Evolutionary conservation across 441 rosid species (phyloP), one percentile per base, ranked within the genome.

Genomic region (Syzygium syzygioides): DNA sequence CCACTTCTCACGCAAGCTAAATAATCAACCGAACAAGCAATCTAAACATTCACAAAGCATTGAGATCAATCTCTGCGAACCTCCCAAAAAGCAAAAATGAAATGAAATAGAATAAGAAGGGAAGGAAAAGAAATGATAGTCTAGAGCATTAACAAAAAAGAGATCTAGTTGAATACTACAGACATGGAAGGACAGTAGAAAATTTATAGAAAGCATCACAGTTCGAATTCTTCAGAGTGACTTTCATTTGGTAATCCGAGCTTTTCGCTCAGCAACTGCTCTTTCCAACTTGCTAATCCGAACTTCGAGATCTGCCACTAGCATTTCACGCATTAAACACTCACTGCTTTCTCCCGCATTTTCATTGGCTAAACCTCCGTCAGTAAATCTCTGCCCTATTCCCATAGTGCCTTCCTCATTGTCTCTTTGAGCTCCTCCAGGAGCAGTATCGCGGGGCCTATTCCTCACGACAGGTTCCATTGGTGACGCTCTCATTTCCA

Each of bases 221-320:
- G 28, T 76, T 23, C 52, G 28, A 76, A 41, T 37, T 76, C 52
- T 41, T 76, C 53, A 34, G 52, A 76, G 50, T 13, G 52, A 41
- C 9, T 76, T 23, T 76, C 83, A 76, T 41, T 41, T 76, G n/a
- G 52, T 23, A 76, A 41, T 76, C n/a, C 5, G 83, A 76, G 90
- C 87, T 87, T 88, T 90, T 52, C 26, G 57, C 50, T 30, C 41
- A 3, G 89, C 89, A 28, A 87, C n/a, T 15, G 53, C n/a, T 53
- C 76, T 90, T 87, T 91, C 91, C 50, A 93, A 90, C 85, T 83
- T 90, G 32, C 59, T 66, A 48, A 91, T 86, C 88, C 79, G 83
- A 52, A 55, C 90, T 62, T 91, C 89, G 0, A 92, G 88, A 25
- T 87, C 85, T 28, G 53, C 5, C 17, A 30, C 55, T 37, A 55